Base-by-base conservation (phyloP, 345 rosid species). In the Mercurialis annua region DNA sequence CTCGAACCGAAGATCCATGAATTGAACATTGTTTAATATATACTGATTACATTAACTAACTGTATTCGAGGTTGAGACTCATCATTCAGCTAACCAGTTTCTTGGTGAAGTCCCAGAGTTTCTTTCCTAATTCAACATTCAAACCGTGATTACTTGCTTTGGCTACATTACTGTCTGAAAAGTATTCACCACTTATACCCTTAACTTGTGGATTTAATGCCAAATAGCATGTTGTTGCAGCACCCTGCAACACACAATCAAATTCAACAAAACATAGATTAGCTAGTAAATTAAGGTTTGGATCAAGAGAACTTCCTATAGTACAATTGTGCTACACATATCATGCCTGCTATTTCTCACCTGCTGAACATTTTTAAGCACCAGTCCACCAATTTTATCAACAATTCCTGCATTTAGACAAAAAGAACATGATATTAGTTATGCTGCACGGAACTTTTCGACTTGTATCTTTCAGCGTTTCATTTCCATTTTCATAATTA, bases 61-160 rank as follows among this genome's bases (percentile, higher is more conserved):
- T n/a, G n/a, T n/a, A n/a, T n/a, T n/a, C n/a, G n/a, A n/a, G n/a
- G n/a, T n/a, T n/a, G n/a, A n/a, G 42, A 50, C 18, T 31, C 38
- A 50, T 66, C 70, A 72, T 59, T 81, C 30, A 52, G 26, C 64
- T 73, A 53, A 75, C 66, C 68, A 78, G 51, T n/a, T 81, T 75
- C 77, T 69, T 58, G 73, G 86, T 87, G 75, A 84, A 84, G 72
- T 80, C 86, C 92, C 86, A 83, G 15, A 87, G 83, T 62, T 83
- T 75, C 77, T 66, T 80, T 11, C 72, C 89, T 73, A 87, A 59
- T 27, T 81, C 82, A 0, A 40, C 47, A 36, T 87, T 74, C 36
- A 20, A 59, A 17, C 83, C 85, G 24, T 59, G 64, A 0, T 69
- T 17, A 26, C 52, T 78, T 44, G 85, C 60, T 74, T 78, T 63